Evolutionary conservation across 2,329 filamentous ascomycete genomes (phyloP).

Genomic region (Alternaria consortialis): DNA sequence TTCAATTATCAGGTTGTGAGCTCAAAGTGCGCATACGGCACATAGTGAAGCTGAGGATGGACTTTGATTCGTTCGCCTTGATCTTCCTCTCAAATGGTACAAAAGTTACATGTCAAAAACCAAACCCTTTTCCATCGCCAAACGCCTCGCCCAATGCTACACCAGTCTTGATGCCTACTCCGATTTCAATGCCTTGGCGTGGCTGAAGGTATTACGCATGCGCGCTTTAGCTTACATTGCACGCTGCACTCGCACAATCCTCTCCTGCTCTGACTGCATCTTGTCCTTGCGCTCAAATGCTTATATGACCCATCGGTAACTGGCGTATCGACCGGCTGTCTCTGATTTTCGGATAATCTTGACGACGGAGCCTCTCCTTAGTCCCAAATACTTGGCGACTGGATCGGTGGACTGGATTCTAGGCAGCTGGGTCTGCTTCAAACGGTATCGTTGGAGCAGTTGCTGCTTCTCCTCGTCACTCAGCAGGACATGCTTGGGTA

Average conservation of each 20-base stretch:
- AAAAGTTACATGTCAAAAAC: slow-evolving; percentile 17
- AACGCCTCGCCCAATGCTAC: slow-evolving; percentile 43
- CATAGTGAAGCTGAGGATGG: background rate
- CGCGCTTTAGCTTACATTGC: background rate
- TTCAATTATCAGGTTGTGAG: background rate
- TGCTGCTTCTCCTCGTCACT: slow-evolving; percentile 89
- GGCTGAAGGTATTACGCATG: slow-evolving; percentile 1
- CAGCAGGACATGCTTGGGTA: slow-evolving; percentile 90
- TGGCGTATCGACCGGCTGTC: slow-evolving; percentile 95
- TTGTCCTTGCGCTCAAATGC: background rate
- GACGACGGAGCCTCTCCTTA: slow-evolving; percentile 91
- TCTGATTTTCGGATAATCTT: slow-evolving; percentile 98
- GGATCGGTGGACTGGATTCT: slow-evolving; percentile 91
- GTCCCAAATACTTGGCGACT: slow-evolving; percentile 87
- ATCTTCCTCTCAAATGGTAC: background rate
- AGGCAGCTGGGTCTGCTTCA: slow-evolving; percentile 97
- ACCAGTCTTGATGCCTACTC: slow-evolving; percentile 11
- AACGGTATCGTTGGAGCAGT: slow-evolving; percentile 84
- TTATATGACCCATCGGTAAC: slow-evolving; percentile 76
- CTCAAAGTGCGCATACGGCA: background rate
- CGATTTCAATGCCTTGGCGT: background rate
- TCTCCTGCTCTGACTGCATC: background rate
- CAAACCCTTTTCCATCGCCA: slow-evolving; percentile 31
- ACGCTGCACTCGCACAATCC: background rate
- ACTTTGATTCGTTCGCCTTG: background rate